These are phyloP conservation scores for Aspergillus sp. DNA, from an alignment of 2,329 filamentous ascomycete species.

Conservation along the genomic window DNA sequence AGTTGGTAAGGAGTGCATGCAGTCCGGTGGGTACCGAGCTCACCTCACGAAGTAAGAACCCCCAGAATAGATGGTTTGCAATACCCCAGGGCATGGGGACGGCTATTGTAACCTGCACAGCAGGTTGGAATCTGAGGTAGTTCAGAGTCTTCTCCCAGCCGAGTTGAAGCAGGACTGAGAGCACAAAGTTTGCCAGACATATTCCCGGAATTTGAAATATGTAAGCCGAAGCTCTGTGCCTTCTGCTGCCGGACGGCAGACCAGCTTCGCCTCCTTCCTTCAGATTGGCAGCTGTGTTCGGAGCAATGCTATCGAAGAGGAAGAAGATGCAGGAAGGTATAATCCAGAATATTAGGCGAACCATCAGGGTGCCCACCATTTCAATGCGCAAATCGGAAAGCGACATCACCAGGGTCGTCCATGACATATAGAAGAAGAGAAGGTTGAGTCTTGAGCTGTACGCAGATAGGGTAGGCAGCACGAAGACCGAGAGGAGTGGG, in stretches of 20 bases:
- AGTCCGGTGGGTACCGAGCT: constrained; percentile 20
- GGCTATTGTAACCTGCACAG: constrained; percentile 61
- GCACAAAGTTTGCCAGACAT: constrained; percentile 59
- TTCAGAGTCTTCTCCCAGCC: constrained; percentile 59
- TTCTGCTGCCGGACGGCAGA: constrained; percentile 49
- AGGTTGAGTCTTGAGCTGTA: constrained; percentile 82
- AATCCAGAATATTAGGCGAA: constrained; percentile 73
- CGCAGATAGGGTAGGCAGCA: constrained; percentile 55
- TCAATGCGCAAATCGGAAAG: constrained; percentile 77
- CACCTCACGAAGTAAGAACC: constrained; percentile 62
- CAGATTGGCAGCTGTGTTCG: constrained; percentile 69
- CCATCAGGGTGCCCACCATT: constrained; percentile 68
- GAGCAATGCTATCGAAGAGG: constrained; percentile 71
- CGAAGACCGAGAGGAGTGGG: constrained; percentile 34
- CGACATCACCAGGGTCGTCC: constrained; percentile 79
- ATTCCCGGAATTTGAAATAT: constrained; percentile 58
- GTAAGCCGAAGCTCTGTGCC: constrained; percentile 44
- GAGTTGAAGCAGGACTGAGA: constrained; percentile 60
- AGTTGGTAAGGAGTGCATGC: neutral
- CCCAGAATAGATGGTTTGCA: constrained; percentile 58
- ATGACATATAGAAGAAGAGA: constrained; percentile 88
- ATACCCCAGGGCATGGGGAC: constrained; percentile 68
- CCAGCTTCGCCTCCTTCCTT: constrained; percentile 67
- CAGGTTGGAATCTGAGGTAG: constrained; percentile 57
- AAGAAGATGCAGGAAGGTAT: constrained; percentile 74